Base-by-base conservation (phyloP, 345 rosid species). In the Nasturtium officinale region DNA sequence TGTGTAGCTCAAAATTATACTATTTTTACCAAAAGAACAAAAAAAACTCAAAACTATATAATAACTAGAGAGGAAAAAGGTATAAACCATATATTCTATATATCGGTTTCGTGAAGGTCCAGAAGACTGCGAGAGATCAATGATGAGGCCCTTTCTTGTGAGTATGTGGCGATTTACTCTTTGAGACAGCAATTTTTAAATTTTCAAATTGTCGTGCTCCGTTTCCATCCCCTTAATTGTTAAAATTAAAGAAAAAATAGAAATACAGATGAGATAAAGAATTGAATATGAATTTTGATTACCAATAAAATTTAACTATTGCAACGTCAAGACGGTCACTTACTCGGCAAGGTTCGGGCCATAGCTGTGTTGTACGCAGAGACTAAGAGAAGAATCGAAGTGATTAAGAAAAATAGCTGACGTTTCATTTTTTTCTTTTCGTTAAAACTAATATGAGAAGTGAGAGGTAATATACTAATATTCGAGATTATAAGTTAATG, bases 291-390 rank as follows among this genome's bases (percentile, higher is more conserved):
- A 33, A 35, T 35, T 5, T 13, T 25, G 2, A 0, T 53, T 13
- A 52, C 2, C 2, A 13, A 0, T 23, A 25, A 10, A 10, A 17
- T 63, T 28, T 11, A 4, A 12, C 12, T 18, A 21, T 0, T 43
- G 25, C n/a, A n/a, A 16, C 28, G 26, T 16, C 9, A 35, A 67
- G 72, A 40, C 12, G 29, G 16, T 17, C 62, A 59, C 67, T 71
- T 71, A 70, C 67, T 58, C 33, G 59, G 38, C 50, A 59, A 35
- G 26, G 67, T 47, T 70, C 66, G 66, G 38, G 67, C 18, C 67
- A 60, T 16, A 59, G 40, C 17, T 48, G 67, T 37, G 60, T 26
- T 37, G 15, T 1, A 50, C n/a, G 51, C 60, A 12, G 60, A 13
- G 29, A 71, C 15, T 26, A 71, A 60, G 30, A 71, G 40, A 71